These are phyloP conservation scores for Mortierella polycephala DNA, from an alignment of 371 early-diverging fungal genomes.

Conservation along the genomic window DNA sequence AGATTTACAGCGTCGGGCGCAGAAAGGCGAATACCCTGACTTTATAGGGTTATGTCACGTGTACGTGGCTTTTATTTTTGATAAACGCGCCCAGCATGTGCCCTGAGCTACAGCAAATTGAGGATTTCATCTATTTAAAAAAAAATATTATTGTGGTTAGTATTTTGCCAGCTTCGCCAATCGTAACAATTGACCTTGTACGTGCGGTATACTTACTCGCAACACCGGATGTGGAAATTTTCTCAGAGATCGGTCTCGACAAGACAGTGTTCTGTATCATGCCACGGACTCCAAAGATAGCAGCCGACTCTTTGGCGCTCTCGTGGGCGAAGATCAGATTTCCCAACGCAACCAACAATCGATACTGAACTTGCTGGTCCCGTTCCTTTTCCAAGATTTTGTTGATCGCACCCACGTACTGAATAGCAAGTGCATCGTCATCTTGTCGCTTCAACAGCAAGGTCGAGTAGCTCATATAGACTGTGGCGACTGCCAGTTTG, in stretches of 20 bases:
- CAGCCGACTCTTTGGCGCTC: conserved; percentile 48
- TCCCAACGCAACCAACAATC: conserved; percentile 47
- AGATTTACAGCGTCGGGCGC: no score
- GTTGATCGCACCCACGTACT: conserved; percentile 32
- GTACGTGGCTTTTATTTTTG: neutral
- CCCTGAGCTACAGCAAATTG: conserved; percentile 15
- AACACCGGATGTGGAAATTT: conserved; percentile 25
- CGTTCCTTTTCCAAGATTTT: conserved; percentile 41
- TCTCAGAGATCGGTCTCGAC: conserved; percentile 39
- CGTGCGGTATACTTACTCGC: conserved; percentile 34
- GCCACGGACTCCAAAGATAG: conserved; percentile 41
- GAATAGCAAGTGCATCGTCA: conserved; percentile 37
- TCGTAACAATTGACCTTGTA: neutral
- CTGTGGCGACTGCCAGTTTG: conserved; percentile 30
- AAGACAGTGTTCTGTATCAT: conserved; percentile 38
- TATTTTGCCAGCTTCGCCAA: neutral
- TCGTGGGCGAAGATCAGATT: conserved; percentile 51
- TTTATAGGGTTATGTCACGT: neutral
- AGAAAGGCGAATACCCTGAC: neutral
- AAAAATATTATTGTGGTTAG: neutral
- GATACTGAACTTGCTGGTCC: conserved; percentile 53
- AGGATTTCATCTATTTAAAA: conserved; percentile 29
- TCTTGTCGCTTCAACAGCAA: conserved; percentile 42
- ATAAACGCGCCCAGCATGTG: neutral
- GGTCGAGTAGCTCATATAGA: conserved; percentile 50